These are phyloP conservation scores for Tylopilus sp. DNA, from an alignment of 768 basidiomycete species.

Conservation along the genomic window DNA sequence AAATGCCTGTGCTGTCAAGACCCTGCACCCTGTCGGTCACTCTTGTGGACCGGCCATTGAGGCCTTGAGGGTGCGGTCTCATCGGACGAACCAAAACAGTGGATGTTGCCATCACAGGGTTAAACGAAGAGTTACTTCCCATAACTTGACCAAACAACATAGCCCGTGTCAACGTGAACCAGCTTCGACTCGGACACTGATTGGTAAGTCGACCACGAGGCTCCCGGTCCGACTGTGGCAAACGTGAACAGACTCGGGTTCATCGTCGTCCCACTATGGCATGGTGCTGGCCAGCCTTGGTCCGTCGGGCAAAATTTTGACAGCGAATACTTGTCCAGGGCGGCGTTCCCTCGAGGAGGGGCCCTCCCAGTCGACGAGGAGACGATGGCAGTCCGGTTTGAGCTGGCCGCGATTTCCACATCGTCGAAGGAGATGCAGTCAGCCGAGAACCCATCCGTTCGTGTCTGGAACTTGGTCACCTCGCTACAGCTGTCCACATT, in stretches of 20 bases:
- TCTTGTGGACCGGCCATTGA: neutral
- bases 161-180: no score
- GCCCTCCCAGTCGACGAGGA: neutral
- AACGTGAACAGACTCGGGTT: no score
- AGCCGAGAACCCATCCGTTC: neutral
- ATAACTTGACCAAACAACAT: neutral
- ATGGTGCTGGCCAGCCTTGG: neutral
- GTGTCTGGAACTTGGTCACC: neutral
- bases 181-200: no score
- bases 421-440: neutral
- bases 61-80: neutral
- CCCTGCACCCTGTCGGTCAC: neutral
- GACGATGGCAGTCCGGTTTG: neutral
- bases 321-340: neutral
- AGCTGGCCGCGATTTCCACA: neutral
- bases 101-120: neutral
- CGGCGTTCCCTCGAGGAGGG: no score
- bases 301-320: conserved; percentile 6
- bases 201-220: neutral
- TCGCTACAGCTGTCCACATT: neutral
- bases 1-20: neutral
- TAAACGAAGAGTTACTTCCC: neutral
- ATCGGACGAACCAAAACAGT: neutral
- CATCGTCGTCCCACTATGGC: rapidly evolving
- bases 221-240: neutral